Base-by-base conservation (phyloP, 164 flowering plant genomes). In the Kingdonia uniflora region DNA sequence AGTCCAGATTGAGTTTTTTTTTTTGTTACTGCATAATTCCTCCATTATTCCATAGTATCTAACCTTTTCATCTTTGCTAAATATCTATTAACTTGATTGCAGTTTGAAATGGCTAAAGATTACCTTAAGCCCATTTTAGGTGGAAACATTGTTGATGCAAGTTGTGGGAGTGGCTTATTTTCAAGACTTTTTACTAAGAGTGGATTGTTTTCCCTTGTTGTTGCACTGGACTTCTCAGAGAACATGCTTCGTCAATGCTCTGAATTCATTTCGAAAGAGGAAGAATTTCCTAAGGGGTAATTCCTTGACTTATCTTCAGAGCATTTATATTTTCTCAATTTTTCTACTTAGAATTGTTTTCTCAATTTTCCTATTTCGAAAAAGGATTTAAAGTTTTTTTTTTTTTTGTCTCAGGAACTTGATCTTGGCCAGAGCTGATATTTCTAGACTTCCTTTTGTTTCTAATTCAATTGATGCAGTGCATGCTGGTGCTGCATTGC, bases 401-500 rank as follows among this genome's bases (percentile, higher is more conserved):
- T 33, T 68, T 6, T 57, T 58, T 39, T 52, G 48, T 24, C 55
- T 16, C 69, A 91, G 97, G 81, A 79, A 76, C 35, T 40, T 83
- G 16, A 58, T 65, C 41, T 64, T 91, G 74, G 88, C 87, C 53
- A 77, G 97, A 67, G 97, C 96, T 43, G 96, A 91, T 68, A 85
- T 91, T 26, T 58, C 95, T 35, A 74, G 96, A 60, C 92, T 91
- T 52, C 98, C 98, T 45, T 85, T 91, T 65, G 77, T 67, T 55
- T 77, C 96, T 42, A 68, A 78, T 61, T 80, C 91, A 25, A 51
- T 87, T 50, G 95, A 91, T 68, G 98, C 95, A 51, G 84, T 91
- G 64, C 95, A 87, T 62, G 98, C 98, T 54, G 96, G 98, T 65
- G 92, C 96, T 61, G 98, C 98, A 42, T 47, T 91, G 54, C 98